These are phyloP conservation scores for Ilyonectria destructans DNA, from an alignment of 2,329 filamentous ascomycete species.

Conservation along the genomic window DNA sequence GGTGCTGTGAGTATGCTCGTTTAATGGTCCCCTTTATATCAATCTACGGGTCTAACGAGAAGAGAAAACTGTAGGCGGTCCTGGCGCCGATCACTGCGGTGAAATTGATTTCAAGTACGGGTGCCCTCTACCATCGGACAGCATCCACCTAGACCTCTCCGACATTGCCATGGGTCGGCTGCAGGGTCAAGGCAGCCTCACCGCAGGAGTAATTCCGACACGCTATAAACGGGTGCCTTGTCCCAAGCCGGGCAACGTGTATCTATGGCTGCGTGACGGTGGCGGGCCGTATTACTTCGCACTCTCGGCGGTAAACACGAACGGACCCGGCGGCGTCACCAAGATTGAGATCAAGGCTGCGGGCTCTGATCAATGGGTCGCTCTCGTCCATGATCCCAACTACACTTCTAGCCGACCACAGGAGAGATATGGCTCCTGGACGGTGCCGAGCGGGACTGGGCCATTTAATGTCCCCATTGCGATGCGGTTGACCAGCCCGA, in stretches of 20 bases:
- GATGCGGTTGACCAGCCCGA: slow-evolving; percentile 21
- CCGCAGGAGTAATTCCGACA: slow-evolving; percentile 16
- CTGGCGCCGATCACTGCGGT: slow-evolving; percentile 21
- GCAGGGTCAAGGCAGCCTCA: slow-evolving; percentile 18
- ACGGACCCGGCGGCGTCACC: slow-evolving; percentile 24
- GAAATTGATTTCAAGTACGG: slow-evolving; percentile 25
- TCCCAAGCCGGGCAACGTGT: slow-evolving; percentile 24
- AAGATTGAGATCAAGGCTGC: slow-evolving; percentile 25
- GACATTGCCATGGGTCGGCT: slow-evolving; percentile 26
- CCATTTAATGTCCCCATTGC: slow-evolving; percentile 20
- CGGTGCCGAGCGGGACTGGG: slow-evolving; percentile 15
- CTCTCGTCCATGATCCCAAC: slow-evolving; percentile 20
- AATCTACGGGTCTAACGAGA: not conserved
- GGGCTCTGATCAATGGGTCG: slow-evolving; percentile 20
- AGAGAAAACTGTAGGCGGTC: slow-evolving; percentile 7
- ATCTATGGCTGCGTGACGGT: slow-evolving; percentile 19
- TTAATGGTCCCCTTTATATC: not conserved
- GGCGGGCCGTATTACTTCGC: slow-evolving; percentile 21
- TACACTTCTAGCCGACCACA: slow-evolving; percentile 24
- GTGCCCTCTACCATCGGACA: slow-evolving; percentile 22
- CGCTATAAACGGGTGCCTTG: slow-evolving; percentile 22
- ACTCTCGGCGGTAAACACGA: slow-evolving; percentile 21
- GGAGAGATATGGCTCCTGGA: slow-evolving; percentile 24
- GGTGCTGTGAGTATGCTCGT: slow-evolving; percentile 22
- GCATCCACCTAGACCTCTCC: slow-evolving; percentile 22